Conservation (phyloP, 495 filamentous ascomycete genomes). For the Penicillium daleae region DNA sequence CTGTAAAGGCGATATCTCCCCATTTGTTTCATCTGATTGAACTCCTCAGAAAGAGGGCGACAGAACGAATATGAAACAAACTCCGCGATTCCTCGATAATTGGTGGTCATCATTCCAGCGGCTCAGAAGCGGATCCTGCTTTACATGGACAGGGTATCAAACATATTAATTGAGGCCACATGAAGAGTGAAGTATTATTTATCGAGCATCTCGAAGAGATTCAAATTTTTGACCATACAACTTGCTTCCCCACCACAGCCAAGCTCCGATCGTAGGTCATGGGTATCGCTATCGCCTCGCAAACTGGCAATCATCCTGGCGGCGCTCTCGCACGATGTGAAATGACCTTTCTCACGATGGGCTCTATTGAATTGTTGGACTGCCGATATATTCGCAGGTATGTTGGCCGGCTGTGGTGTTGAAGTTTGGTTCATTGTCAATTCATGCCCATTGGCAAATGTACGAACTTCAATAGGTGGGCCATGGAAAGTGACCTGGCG, state of each 20-base stretch:
- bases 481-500: not conserved
- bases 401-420: not conserved
- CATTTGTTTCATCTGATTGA: not conserved
- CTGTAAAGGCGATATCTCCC: not conserved
- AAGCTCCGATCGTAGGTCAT: slow-evolving; percentile 44
- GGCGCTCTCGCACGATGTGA: slow-evolving; percentile 33
- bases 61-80: not conserved
- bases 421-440: not conserved
- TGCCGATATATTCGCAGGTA: not conserved
- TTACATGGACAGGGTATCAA: not conserved
- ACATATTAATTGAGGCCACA: not conserved
- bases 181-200: slow-evolving; percentile 14
- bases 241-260: slow-evolving; percentile 39
- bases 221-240: slow-evolving; percentile 47
- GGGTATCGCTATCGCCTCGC: slow-evolving; percentile 34
- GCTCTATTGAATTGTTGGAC: not conserved
- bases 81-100: not conserved
- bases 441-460: not conserved
- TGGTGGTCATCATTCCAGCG: not conserved
- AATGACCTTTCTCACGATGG: slow-evolving; percentile 16
- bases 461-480: not conserved
- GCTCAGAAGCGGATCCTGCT: not conserved
- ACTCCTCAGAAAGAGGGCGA: not conserved
- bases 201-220: slow-evolving; percentile 48
- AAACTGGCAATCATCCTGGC: slow-evolving; percentile 32